Evolutionary conservation across 2,329 filamentous ascomycete genomes (phyloP), one percentile per base, ranked within the genome.

Genomic region (Claviceps africana): DNA sequence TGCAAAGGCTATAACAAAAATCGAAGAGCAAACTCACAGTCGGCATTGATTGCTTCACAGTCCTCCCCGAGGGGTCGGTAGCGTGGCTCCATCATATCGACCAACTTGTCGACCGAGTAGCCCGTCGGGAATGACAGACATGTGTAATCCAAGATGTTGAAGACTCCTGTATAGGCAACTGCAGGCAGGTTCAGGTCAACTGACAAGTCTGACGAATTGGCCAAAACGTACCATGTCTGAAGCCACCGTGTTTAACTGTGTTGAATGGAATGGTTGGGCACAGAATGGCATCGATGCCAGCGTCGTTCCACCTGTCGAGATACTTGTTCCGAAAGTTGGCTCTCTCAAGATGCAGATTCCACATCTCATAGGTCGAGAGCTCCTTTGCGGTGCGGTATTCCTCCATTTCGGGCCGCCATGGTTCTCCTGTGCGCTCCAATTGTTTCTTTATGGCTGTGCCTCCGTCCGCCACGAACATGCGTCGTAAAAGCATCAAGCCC

Each of bases 161-260:
- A 76, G 0, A 76, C 72, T 3, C 72, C 72, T 0, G 73, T 76
- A 53, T 75, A 76, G 2, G 66, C 72, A 48, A 76, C 73, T 74
- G 40, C 1, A 56, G 11, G 33, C 33, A 25, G 25, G 25, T 25
- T 25, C 33, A 25, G 25, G 25, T 25, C 5, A 25, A 5, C 25
- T 25, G 25, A 25, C 3, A 5, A 25, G 5, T 25, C 3, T 25
- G 25, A 25, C 25, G 3, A 5, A 25, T 25, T 25, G 3, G 5
- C 25, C 3, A 25, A 25, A 25, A 25, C 25, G 3, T 25, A 25
- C 25, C 25, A 25, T 25, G 25, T 25, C 25, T 25, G 25, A 25
- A 25, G 25, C 25, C 5, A 25, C 25, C 25, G 25, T 25, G 25
- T 25, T 25, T 25, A 5, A 25, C 25, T 25, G 25, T 25, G 25